Evolutionary conservation across 345 rosid genomes (phyloP).

Genomic region (Sisymbrium altissimum): DNA sequence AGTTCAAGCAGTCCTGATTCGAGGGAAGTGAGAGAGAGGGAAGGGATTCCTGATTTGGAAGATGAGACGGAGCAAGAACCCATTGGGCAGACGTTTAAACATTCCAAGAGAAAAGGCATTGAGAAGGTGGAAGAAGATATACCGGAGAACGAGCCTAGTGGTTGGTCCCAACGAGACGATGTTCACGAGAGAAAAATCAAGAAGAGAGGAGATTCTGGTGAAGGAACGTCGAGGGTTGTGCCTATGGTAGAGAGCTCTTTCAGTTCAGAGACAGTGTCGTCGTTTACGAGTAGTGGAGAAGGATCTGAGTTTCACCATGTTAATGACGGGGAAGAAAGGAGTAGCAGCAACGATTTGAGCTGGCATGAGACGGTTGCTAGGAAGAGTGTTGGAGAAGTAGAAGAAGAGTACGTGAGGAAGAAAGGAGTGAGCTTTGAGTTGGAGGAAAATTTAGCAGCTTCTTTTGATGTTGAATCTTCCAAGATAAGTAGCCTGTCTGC

Average conservation of each 20-base stretch:
- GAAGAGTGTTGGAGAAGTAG: constrained; percentile 40
- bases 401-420: constrained; percentile 47
- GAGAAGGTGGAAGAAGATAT: constrained; percentile 19
- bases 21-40: constrained; percentile 86
- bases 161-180: constrained; percentile 20
- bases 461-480: constrained; percentile 48
- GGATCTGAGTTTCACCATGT: constrained; percentile 27
- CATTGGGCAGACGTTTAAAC: constrained; percentile 36
- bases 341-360: constrained; percentile 35
- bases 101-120: constrained; percentile 32
- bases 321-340: constrained; percentile 11
- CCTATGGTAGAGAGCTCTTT: constrained; percentile 39
- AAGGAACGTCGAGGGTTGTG: constrained; percentile 53
- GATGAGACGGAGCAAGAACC: constrained; percentile 77
- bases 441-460: constrained; percentile 47
- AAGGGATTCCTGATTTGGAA: constrained; percentile 96
- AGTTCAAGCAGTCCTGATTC: constrained; percentile 77
- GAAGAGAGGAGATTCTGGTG: constrained; percentile 46
- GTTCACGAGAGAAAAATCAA: constrained; percentile 29
- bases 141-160: background rate
- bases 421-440: constrained; percentile 80
- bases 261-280: constrained; percentile 27
- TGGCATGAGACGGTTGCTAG: constrained; percentile 47
- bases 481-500: constrained; percentile 59
- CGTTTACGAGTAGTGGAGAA: constrained; percentile 33